Conservation (phyloP, 306 rosid genomes). For the Cucumis sativus region DNA sequence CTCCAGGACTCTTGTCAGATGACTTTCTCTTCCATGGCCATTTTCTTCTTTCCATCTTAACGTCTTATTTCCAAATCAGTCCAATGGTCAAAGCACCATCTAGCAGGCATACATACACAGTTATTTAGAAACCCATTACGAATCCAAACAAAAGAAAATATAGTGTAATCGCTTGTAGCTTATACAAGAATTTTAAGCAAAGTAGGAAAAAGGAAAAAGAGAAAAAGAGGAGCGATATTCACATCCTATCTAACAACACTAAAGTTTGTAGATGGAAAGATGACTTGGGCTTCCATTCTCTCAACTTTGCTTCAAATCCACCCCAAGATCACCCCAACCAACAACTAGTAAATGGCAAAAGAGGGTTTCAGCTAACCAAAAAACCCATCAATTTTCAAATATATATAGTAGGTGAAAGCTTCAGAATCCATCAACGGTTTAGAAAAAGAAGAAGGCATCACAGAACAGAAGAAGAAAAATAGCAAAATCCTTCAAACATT, state of each 20-base stretch:
- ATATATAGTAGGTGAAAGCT: conserved; percentile 1
- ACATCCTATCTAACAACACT: conserved; percentile 12
- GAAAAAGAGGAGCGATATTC: conserved; percentile 19
- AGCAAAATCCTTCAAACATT: conserved; percentile 1
- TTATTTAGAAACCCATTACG: not conserved
- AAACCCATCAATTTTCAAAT: not conserved
- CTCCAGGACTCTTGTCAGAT: conserved; percentile 63
- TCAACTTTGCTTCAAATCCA: conserved; percentile 32
- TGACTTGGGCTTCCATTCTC: conserved; percentile 22
- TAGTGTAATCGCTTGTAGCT: not conserved
- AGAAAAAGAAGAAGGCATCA: not conserved
- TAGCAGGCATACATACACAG: not conserved
- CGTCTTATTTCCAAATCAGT: conserved; percentile 18
- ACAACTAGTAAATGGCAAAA: conserved; percentile 7
- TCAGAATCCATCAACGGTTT: not conserved
- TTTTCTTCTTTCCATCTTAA: conserved; percentile 57
- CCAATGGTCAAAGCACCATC: conserved; percentile 19
- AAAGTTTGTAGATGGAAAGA: conserved; percentile 10
- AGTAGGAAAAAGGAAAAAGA: not conserved
- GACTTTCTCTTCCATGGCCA: conserved; percentile 81
- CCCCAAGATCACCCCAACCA: conserved; percentile 18
- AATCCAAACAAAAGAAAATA: not conserved
- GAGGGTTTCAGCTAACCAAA: not conserved
- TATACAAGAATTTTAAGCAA: not conserved
- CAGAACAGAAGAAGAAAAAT: not conserved